These are phyloP conservation scores for Arthrobotrys sinensis DNA, from an alignment of 2,329 filamentous ascomycete genomes.

Conservation along the genomic window DNA sequence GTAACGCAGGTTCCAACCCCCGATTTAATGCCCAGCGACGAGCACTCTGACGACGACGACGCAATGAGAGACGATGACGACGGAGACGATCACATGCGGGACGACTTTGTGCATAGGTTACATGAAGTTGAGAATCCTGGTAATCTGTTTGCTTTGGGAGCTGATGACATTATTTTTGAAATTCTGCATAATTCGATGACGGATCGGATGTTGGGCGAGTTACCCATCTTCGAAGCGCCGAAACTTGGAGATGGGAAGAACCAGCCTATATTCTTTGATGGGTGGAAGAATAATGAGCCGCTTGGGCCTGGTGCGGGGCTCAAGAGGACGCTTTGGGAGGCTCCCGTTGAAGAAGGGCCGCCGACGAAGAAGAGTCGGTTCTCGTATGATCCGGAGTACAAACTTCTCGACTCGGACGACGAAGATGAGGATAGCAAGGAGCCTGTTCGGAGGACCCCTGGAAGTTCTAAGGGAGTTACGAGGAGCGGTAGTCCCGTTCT, in stretches of 20 bases:
- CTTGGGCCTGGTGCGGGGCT: slow-evolving; percentile 43
- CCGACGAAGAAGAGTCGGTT: slow-evolving; percentile 86
- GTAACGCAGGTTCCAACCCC: slow-evolving; percentile 71
- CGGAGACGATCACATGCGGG: slow-evolving; percentile 66
- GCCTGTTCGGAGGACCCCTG: slow-evolving; percentile 61
- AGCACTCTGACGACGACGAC: slow-evolving; percentile 65
- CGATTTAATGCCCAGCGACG: slow-evolving; percentile 78
- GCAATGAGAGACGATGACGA: slow-evolving; percentile 65
- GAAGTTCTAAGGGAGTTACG: slow-evolving; percentile 32
- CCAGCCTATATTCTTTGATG: slow-evolving; percentile 51
- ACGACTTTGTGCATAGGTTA: slow-evolving; percentile 60
- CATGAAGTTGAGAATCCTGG: slow-evolving; percentile 72
- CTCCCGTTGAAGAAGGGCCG: slow-evolving; percentile 77
- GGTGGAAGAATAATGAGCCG: slow-evolving; percentile 57
- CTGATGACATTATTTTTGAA: slow-evolving; percentile 85
- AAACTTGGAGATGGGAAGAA: slow-evolving; percentile 52
- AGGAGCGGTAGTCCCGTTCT: slow-evolving; percentile 67
- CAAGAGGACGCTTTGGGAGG: slow-evolving; percentile 65
- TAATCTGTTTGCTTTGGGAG: slow-evolving; percentile 85
- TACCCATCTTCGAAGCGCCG: slow-evolving; percentile 82
- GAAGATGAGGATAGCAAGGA: slow-evolving; percentile 70
- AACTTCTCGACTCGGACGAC: slow-evolving; percentile 74
- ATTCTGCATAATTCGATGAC: slow-evolving; percentile 81
- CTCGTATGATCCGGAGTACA: slow-evolving; percentile 73
- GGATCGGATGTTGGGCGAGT: slow-evolving; percentile 82